Base-by-base conservation (phyloP, 2,329 filamentous ascomycete species). In the Westerdykella sp. region DNA sequence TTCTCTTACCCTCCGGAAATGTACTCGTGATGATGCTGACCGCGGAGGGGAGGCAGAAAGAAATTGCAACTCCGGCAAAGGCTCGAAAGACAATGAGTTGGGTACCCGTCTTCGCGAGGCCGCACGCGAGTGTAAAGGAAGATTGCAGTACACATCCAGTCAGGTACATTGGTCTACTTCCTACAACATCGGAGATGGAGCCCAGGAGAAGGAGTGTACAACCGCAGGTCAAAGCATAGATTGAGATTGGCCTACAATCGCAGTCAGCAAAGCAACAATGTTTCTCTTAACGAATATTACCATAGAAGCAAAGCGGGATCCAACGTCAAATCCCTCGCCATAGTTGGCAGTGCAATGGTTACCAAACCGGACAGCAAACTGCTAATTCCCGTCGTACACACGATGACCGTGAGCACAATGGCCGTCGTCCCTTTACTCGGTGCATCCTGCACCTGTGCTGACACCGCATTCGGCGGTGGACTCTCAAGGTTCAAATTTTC, bases 121-220 rank as follows among this genome's bases (percentile, higher is more conserved):
- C 71, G 48, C 70, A 73, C 2, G 69, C 71, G 3, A 75, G 59
- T 13, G 71, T 74, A 36, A 73, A 73, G 4, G 57, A 54, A 23
- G 67, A 67, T 37, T 72, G 63, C 1, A 75, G 55, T 3, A 75
- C 58, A 16, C 65, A 71, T 2, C 73, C 75, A 1, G 67, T 57
- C 3, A 76, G 60, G 41, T 75, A 72, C 53, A 76, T 69, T 31
- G 66, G 50, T 39, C 70, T 57, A 35, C 67, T 69, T 0, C 76
- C 76, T 3, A 78, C 63, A 0, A 74, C 69, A 58, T 79, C 75
- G 6, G 74, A 69, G 6, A 78, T 56, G 3, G 75, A 72, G 3
- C 76, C 76, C 3, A 69, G 67, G 2, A 78, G 54, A 1, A 79
- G 63, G 0, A 79, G 68, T 5, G 70, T 71, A 36, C 72, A 74